A percentile compares a stretch with the other conserved stretches of the same genome.
Evolutionary conservation across 257 asterid species (phyloP).

Genomic region (Salvia hispanica): DNA sequence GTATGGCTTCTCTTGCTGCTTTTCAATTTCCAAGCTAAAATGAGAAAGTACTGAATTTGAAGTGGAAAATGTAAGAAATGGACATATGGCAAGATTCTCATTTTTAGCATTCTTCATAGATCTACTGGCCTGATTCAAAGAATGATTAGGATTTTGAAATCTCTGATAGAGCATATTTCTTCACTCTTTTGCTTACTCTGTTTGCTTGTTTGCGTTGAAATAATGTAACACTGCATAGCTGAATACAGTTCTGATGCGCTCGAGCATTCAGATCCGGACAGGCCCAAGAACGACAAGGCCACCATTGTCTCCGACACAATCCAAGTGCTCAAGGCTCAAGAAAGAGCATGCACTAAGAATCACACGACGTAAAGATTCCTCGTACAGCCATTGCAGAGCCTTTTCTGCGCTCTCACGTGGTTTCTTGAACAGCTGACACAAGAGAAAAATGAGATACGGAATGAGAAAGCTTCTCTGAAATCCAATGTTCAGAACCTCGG

Average conservation of each 20-base stretch:
- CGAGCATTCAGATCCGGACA: too few relatives aligned
- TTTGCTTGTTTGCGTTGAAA: not conserved
- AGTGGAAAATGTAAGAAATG: not conserved
- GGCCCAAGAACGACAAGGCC: constrained; percentile 31
- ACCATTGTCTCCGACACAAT: constrained; percentile 25
- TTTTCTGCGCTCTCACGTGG: not conserved
- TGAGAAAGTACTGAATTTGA: not conserved
- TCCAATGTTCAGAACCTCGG: constrained; percentile 32
- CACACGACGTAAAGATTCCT: constrained; percentile 32
- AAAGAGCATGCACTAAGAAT: constrained; percentile 32
- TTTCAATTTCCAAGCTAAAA: not conserved
- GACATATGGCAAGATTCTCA: not conserved
- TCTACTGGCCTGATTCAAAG: too few relatives aligned
- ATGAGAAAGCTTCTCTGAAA: constrained; percentile 36
- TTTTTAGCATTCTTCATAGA: not conserved
- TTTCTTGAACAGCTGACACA: constrained; percentile 31
- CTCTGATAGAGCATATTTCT: too few relatives aligned
- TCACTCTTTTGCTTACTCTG: not conserved
- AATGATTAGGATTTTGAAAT: too few relatives aligned
- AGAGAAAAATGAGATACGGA: constrained; percentile 40
- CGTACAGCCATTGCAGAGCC: not conserved
- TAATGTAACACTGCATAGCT: not conserved
- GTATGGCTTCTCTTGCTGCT: not conserved
- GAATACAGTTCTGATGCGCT: not conserved
- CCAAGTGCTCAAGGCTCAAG: too few relatives aligned